Evolutionary conservation across 2,329 filamentous ascomycete species (phyloP), one percentile per base, ranked within the genome.

Genomic region (Ceratocystis alfenasii): DNA sequence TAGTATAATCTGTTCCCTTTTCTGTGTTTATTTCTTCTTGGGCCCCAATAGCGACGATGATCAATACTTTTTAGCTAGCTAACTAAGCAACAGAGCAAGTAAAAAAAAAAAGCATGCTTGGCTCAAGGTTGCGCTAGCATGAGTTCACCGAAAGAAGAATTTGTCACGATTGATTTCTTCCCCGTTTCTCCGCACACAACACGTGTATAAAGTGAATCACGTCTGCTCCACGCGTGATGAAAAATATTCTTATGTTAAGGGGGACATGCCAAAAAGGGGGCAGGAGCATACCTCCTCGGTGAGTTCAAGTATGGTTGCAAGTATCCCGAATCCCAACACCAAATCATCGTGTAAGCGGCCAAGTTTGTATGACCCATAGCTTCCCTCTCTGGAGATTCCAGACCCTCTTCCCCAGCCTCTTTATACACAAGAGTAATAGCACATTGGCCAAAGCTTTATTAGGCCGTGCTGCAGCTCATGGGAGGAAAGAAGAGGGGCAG

Each of bases 371-470:
- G 36, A 28, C 55, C 7, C 33, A 15, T 30, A 20, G 3, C 28
- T 36, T 36, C 36, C 4, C 6, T 59, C 30, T 36, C 17, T 8
- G 1, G 55, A n/a, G 15, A 36, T n/a, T 59, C 7, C 7, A 53
- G 48, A 28, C 48, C n/a, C 48, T 53, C 48, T 59, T 59, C 28
- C 55, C 55, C 55, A 59, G 55, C 55, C 55, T 36, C 55, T 59
- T 33, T 36, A 36, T 36, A 57, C 25, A 28, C 10, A 28, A 33
- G 5, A 33, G 22, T 6, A 17, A 28, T 30, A 36, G 17, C 10
- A 59, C 33, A 36, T n/a, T 59, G 28, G 55, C 25, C 55, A 33
- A 59, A 59, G 55, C 28, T 36, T 59, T 33, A 59, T 59, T 59
- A 20, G 55, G 55, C 55, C 28, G 28, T 59, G 55, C 55, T 59